phyloP scores from a whole-genome alignment of 1,139 yeast species.

The Saccharomyces hybrid region DNA sequence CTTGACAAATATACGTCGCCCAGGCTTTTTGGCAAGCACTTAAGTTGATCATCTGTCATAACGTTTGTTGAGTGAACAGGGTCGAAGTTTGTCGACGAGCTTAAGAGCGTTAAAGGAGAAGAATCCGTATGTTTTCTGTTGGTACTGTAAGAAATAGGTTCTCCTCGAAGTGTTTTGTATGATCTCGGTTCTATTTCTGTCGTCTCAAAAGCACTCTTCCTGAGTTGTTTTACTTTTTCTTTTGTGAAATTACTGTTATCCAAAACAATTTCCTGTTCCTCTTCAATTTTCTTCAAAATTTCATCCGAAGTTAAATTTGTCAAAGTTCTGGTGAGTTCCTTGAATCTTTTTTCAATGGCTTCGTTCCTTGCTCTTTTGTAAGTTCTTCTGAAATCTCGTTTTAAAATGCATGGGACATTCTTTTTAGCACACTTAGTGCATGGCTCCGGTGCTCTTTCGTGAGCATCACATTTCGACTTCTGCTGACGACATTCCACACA shows the following conservation, averaged over 20 bases:
- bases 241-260: constrained; percentile 29
- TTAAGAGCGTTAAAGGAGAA: constrained; percentile 1
- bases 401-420: constrained; percentile 60
- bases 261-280: constrained; percentile 22
- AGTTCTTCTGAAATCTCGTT: constrained; percentile 79
- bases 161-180: not conserved
- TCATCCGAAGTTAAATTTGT: constrained; percentile 46
- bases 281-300: constrained; percentile 31
- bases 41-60: constrained; percentile 38
- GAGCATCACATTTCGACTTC: constrained; percentile 83
- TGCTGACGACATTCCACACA: constrained; percentile 97
- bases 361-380: constrained; percentile 81
- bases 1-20: constrained; percentile 58
- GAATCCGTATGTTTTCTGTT: constrained; percentile 4
- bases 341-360: constrained; percentile 73
- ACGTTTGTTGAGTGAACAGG: constrained; percentile 3
- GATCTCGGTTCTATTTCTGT: not conserved
- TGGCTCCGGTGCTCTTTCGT: constrained; percentile 66
- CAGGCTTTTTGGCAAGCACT: constrained; percentile 58
- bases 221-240: constrained; percentile 22
- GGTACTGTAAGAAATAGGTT: not conserved
- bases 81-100: not conserved
- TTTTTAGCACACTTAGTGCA: constrained; percentile 76
- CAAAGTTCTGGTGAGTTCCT: constrained; percentile 54
- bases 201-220: not conserved